These are phyloP conservation scores for Acorus gramineus DNA, from an alignment of 106 monocot genomes.

Conservation along the genomic window DNA sequence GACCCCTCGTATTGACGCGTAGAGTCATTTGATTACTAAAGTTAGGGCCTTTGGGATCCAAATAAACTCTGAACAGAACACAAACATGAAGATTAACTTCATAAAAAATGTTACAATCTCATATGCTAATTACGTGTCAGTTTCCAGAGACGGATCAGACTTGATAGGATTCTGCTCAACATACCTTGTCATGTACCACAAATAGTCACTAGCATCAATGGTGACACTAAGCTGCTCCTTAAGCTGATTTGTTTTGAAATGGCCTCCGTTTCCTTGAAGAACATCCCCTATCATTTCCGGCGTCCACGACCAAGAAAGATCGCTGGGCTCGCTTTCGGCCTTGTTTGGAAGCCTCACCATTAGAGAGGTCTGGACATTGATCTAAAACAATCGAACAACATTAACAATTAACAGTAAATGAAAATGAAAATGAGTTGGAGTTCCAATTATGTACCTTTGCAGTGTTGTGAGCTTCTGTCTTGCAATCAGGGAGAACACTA, in stretches of 20 bases:
- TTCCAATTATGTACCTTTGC: constrained; percentile 20
- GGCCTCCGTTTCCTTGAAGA: no score
- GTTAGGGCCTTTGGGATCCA: no score
- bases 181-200: constrained; percentile 48
- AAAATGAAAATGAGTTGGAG: not conserved
- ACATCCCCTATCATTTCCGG: constrained; percentile 9
- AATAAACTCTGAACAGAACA: no score
- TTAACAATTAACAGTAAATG: not conserved
- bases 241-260: constrained; percentile 17
- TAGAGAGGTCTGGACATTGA: no score
- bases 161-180: not conserved
- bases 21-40: constrained; percentile 1
- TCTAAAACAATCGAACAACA: not conserved
- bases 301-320: not conserved
- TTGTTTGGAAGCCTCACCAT: no score
- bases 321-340: no score
- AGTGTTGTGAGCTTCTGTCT: constrained; percentile 31
- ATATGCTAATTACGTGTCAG: no score
- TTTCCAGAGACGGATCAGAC: no score
- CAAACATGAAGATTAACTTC: no score
- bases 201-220: constrained; percentile 29
- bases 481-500: constrained; percentile 45
- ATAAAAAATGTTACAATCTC: no score
- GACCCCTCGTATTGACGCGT: not conserved
- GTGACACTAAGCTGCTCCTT: constrained; percentile 32